Base-by-base conservation (phyloP, 805 yeast species). In the Sugiyamaella floridensis region DNA sequence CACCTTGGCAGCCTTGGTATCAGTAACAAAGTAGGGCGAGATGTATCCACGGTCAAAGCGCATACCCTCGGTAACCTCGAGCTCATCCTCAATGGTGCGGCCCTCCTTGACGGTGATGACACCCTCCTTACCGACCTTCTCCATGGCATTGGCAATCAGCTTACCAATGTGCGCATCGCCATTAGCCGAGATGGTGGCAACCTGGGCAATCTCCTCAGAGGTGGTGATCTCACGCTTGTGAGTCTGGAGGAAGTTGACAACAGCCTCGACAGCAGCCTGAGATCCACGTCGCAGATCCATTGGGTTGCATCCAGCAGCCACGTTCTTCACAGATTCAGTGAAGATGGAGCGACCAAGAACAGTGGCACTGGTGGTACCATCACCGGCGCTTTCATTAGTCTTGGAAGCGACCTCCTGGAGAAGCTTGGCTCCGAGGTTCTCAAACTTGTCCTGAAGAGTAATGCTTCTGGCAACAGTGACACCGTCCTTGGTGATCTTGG, bases 401-500 rank as follows among this genome's bases (percentile, higher is more conserved):
- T 87, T 92, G 63, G 95, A 83, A 43, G 98, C 97, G 55, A 93
- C 97, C 69, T 93, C 98, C 74, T 90, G 97, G 66, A 92, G 76
- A 60, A 92, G 78, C 75, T 87, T 88, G 53, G 97, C 97, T 55
- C 99, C 99, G 77, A 93, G 77, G 74, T 92, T 92, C 76, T 92
- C 98, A 66, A 90, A 92, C 72, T 85, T 88, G 76, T 93, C 95
- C 69, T 85, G 75, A 61, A 93, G 76, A 43, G 81, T 79, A 64
- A 92, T 82, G 51, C 95, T 83, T 66, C 79, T 81, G 57, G 99
- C 99, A 55, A 92, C 97, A 46, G 98, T 89, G 49, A 89, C 97
- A 80, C 99, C 99, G 71, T 92, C 99, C 76, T 92, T 92, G 73
- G 99, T 92, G 78, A 92, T 92, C 77, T 92, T 92, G 63, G 99